Base-by-base conservation (phyloP, 2,329 filamentous ascomycete genomes). In the Periglandula ipomoeae region DNA sequence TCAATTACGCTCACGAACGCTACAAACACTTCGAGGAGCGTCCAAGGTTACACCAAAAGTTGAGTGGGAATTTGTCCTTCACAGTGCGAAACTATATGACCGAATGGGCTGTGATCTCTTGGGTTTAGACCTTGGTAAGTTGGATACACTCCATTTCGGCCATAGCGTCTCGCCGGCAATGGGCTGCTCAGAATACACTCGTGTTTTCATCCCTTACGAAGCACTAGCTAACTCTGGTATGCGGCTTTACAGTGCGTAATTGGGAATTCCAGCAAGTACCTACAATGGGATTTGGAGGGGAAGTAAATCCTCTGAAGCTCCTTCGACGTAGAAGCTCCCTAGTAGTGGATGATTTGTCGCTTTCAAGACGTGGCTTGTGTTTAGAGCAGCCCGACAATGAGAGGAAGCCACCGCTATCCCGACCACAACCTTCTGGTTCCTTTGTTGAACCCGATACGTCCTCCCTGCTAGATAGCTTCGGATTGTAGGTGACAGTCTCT, bases 21-120 rank as follows among this genome's bases (percentile, higher is more conserved):
- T 90, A 1, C 88, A 94, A 62, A 94, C 89, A 0, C 76, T 95
- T 7, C 82, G 84, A 27, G 90, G 89, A n/a, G 88, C 88, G 6
- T 84, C 85, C 0, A 88, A 89, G 65, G 76, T 95, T 17, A 84
- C 82, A 2, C 84, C 87, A 0, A 79, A 78, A 53, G 82, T 84
- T 4, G 90, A 96, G 66, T 95, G 88, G 87, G 81, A 86, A 27
- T 95, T 96, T 62, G 82, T 96, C 1, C 70, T 95, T 20, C 88
- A 93, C 57, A 95, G 88, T 47, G 88, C 89, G 15, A 76, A 82
- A 47, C 72, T 93, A 17, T 97, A 90, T 61, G 85, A 86, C 63
- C 84, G 88, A 8, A 96, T 93, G 90, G 91, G 93, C 3, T 95
- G 93, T 61, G 91, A 96, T 65, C 67, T 95, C 8, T 76, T 97